Base-by-base conservation (phyloP, 176 grass and related monocot species). In the Lolium rigidum region DNA sequence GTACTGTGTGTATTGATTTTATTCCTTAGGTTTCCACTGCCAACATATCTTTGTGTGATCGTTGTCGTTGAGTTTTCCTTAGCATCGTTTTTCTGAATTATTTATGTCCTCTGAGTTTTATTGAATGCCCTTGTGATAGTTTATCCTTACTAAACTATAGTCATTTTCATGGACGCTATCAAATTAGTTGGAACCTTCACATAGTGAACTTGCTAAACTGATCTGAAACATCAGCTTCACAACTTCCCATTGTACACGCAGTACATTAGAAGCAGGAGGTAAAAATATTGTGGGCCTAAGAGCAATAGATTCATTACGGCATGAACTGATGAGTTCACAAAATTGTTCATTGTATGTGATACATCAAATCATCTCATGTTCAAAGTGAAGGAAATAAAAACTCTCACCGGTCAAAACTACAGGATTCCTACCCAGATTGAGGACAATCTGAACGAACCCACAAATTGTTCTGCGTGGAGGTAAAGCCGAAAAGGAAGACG, bases 391-490 rank as follows among this genome's bases (percentile, higher is more conserved):
- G 2, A 38, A 54, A 56, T 11, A 17, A 73, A 46, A 37, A 63
- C 82, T 63, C 56, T 76, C 47, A 64, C 7, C 41, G 54, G 50
- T 31, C 25, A 76, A 84, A 63, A 63, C 57, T 35, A 74, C 10
- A 60, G 11, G 22, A 41, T 58, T 48, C 55, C 25, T 79, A 59
- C 28, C 14, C 50, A 47, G 84, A 86, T 16, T 18, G 50, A 5
- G 20, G 68, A 57, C 60, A n/a, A 74, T 74, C 69, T 47, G 55
- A 84, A 84, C 7, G 39, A 28, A 78, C 38, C 84, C n/a, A 12
- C 26, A 20, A 11, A 80, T 24, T 15, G 17, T 35, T 66, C 25
- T 66, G 63, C 63, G 6, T 35, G 13, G 63, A 66, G 14, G 35
- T 66, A 63, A 76, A 76, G 73, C 46, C 16, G 28, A 77, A 85